Conservation (phyloP, 164 flowering plant genomes). For the Vitis rupestris region DNA sequence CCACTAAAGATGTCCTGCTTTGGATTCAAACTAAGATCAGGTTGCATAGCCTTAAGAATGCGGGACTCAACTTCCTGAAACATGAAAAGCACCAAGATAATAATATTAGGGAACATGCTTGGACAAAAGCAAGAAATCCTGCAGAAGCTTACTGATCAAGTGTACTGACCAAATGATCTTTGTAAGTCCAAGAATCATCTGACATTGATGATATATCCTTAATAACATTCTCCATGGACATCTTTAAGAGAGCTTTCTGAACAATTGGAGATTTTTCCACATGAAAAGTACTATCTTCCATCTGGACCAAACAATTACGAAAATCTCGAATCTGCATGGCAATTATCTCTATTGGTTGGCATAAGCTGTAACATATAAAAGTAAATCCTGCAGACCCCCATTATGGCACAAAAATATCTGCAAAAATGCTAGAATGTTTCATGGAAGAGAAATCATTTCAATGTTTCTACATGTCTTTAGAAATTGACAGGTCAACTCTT, state of each 20-base stretch:
- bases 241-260: constrained; percentile 23
- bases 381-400: neutral
- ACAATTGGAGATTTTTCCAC: constrained; percentile 8
- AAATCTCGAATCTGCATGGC: constrained; percentile 34
- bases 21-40: constrained; percentile 31
- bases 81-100: neutral
- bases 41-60: constrained; percentile 33
- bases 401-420: neutral
- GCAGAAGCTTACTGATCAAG: constrained; percentile 1
- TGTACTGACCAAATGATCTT: constrained; percentile 27
- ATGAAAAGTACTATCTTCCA: neutral
- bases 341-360: neutral
- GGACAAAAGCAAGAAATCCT: neutral
- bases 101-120: neutral
- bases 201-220: constrained; percentile 30
- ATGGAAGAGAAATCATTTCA: too few species aligned
- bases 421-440: neutral
- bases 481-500: too few species aligned
- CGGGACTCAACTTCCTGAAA: constrained; percentile 33
- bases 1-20: constrained; percentile 5
- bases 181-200: constrained; percentile 29
- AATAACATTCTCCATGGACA: constrained; percentile 35
- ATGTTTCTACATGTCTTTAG: too few species aligned
- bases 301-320: constrained; percentile 13
- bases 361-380: too few species aligned